Conservation (phyloP, 768 basidiomycete genomes). For the Infundibulicybe gibba region DNA sequence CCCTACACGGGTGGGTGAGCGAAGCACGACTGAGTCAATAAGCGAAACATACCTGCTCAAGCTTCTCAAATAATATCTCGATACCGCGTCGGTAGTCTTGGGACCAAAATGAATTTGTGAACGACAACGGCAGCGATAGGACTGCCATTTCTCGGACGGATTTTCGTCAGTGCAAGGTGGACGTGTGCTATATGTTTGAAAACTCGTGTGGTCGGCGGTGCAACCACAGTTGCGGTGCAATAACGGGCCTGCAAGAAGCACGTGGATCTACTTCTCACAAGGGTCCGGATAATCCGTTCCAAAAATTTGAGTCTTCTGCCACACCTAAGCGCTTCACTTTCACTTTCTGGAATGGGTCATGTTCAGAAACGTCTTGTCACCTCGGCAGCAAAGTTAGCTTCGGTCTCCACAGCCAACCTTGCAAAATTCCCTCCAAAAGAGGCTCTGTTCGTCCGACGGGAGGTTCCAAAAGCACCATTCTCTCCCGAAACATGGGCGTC, state of each 20-base stretch:
- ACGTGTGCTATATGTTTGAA: background rate
- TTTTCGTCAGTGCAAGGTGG: too few species aligned
- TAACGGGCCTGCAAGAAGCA: too few species aligned
- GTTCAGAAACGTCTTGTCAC: conserved; percentile 49
- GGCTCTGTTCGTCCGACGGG: conserved; percentile 28
- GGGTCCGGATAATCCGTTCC: too few species aligned
- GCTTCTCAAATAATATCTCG: conserved; percentile 69
- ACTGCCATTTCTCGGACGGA: conserved; percentile 62
- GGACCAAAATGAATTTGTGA: conserved; percentile 94
- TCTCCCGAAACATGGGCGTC: conserved; percentile 67
- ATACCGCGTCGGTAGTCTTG: conserved; percentile 86
- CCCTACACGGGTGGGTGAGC: conserved; percentile 46
- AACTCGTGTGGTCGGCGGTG: background rate
- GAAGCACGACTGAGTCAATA: conserved; percentile 5
- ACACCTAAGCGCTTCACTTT: background rate
- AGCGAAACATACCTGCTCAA: conserved; percentile 61
- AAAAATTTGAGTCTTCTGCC: too few species aligned
- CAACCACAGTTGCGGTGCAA: too few species aligned
- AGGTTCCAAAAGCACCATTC: conserved; percentile 40
- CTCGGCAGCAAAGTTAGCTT: conserved; percentile 43
- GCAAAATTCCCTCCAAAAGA: conserved; percentile 62
- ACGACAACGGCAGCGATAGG: conserved; percentile 82
- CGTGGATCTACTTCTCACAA: too few species aligned
- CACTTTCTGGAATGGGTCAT: conserved; percentile 44
- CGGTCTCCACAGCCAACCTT: conserved; percentile 54